Evolutionary conservation across 1,139 yeast species (phyloP).

Genomic region (Kodamaea sp.): DNA sequence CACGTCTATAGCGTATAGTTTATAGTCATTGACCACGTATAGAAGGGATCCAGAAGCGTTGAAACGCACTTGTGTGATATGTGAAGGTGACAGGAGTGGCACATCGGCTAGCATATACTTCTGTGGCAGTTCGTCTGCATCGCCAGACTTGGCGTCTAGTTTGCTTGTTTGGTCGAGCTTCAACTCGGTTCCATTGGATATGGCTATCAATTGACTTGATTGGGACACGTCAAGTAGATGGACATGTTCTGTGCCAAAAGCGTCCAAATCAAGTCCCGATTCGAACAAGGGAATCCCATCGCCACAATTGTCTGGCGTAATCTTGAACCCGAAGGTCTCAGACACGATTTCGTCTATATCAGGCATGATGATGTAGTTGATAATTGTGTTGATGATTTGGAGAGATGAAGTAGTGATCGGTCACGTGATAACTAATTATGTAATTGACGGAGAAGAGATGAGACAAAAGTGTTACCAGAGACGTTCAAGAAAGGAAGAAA

Average conservation of each 20-base stretch:
- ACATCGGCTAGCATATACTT: slow-evolving; percentile 1
- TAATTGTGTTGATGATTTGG: no score
- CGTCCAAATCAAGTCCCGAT: slow-evolving; percentile 26
- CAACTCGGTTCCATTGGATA: slow-evolving; percentile 29
- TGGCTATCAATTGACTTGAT: slow-evolving; percentile 26
- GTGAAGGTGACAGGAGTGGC: slow-evolving; percentile 1
- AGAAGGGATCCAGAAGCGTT: slow-evolving; percentile 8
- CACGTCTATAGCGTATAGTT: background rate
- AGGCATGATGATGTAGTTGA: slow-evolving; percentile 4
- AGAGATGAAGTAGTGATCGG: no score
- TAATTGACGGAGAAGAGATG: no score
- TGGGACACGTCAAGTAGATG: slow-evolving; percentile 34
- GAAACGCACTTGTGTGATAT: slow-evolving; percentile 28
- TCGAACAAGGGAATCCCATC: slow-evolving; percentile 32
- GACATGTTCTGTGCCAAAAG: slow-evolving; percentile 18
- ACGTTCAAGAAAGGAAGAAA: no score
- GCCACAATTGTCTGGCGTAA: slow-evolving; percentile 20
- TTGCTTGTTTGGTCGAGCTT: slow-evolving; percentile 19
- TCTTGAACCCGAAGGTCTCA: slow-evolving; percentile 43
- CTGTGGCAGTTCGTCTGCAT: background rate
- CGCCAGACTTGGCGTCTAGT: slow-evolving; percentile 6
- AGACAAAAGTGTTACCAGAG: no score
- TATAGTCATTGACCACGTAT: slow-evolving; percentile 2
- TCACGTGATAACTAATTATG: no score
- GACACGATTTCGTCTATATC: slow-evolving; percentile 30